These are phyloP conservation scores for Blepharisma japonicum DNA, from an alignment of 73 alveolate species.

Conservation along the genomic window DNA sequence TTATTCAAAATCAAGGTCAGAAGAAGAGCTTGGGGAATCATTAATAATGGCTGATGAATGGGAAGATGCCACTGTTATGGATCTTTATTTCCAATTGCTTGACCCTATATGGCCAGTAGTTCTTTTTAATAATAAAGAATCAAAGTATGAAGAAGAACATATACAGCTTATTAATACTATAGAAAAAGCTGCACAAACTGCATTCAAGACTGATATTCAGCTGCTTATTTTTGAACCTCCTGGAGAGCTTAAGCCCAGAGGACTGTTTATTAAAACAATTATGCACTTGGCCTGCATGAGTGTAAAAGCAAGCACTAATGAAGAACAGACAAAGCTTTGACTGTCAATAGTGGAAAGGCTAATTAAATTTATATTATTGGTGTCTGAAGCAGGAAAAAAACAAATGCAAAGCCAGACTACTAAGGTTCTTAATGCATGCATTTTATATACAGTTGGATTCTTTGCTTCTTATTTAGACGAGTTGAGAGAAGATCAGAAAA, in stretches of 20 bases:
- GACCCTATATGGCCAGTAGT: slow-evolving; percentile 31
- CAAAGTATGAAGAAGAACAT: slow-evolving; percentile 20
- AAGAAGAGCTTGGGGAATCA: neutral
- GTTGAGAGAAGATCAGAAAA: too few species aligned
- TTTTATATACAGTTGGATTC: slow-evolving; percentile 9
- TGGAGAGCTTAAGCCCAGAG: slow-evolving; percentile 22
- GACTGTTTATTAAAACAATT: slow-evolving; percentile 4
- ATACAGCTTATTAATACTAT: neutral
- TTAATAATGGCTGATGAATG: neutral
- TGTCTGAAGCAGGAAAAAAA: slow-evolving; percentile 21
- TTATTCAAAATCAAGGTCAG: neutral
- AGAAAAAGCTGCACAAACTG: neutral
- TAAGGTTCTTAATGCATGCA: neutral
- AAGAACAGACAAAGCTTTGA: neutral
- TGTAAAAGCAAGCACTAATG: neutral
- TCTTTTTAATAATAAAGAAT: neutral
- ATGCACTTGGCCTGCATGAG: slow-evolving; percentile 11
- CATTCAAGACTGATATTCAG: slow-evolving; percentile 21
- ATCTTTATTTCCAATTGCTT: neutral
- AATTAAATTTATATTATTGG: neutral
- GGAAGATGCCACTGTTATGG: neutral
- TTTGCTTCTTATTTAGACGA: neutral
- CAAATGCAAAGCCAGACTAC: neutral
- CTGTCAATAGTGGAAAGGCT: neutral
- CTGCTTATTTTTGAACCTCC: slow-evolving; percentile 26